A percentile compares a stretch with the other conserved stretches of the same genome.
phyloP scores from a whole-genome alignment of 441 rosid genomes.

The Pelargonium myrrhifolium region DNA sequence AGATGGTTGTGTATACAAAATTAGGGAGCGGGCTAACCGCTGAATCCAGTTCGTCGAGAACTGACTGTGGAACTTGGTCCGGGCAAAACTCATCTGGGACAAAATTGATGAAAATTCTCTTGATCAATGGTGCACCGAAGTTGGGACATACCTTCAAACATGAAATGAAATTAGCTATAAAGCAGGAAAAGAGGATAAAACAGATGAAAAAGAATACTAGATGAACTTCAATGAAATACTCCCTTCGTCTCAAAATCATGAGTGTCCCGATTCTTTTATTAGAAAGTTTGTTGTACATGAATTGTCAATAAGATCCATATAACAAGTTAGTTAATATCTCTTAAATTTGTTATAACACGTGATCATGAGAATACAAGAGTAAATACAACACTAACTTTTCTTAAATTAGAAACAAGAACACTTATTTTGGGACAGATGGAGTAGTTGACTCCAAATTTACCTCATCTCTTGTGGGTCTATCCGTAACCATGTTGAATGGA shows the following conservation, averaged over 20 bases:
- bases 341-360: no score
- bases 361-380: no score
- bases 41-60: slow-evolving; percentile 65
- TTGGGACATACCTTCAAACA: slow-evolving; percentile 75
- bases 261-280: no score
- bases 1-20: neutral
- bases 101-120: slow-evolving; percentile 60
- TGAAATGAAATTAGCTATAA: neutral
- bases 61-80: slow-evolving; percentile 68
- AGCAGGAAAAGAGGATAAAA: neutral
- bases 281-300: no score
- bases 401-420: no score
- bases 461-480: slow-evolving; percentile 70
- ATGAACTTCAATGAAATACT: no score
- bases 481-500: slow-evolving; percentile 82
- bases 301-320: no score
- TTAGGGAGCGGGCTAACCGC: slow-evolving; percentile 38
- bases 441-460: slow-evolving; percentile 25
- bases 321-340: no score
- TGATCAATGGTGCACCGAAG: slow-evolving; percentile 72
- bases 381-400: no score
- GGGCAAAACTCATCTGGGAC: slow-evolving; percentile 90
- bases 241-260: no score
- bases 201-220: slow-evolving; percentile 10
- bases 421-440: neutral